A percentile compares a stretch with the other conserved stretches of the same genome.
These are phyloP conservation scores for Spergularia bocconei DNA, from an alignment of 148 eudicot species.

Conservation along the genomic window DNA sequence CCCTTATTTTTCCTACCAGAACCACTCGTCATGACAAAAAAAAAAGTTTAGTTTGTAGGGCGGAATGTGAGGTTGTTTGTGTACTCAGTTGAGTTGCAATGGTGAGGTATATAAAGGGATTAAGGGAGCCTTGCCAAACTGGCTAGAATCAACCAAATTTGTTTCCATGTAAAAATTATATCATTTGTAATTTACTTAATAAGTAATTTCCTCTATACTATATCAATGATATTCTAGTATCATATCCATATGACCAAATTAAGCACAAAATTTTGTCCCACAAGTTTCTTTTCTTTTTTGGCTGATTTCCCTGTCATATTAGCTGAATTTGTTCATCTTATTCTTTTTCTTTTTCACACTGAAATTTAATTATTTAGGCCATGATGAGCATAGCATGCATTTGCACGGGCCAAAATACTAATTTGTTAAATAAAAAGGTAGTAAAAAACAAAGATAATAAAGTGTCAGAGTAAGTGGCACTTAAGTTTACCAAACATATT, in stretches of 20 bases:
- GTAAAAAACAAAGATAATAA: too few species aligned
- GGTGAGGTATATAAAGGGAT: constrained; percentile 14
- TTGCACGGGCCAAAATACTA: too few species aligned
- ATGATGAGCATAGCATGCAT: background rate
- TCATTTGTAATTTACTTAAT: background rate
- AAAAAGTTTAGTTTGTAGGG: background rate
- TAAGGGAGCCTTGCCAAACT: background rate
- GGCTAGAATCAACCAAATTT: constrained; percentile 15
- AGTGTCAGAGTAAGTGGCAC: background rate
- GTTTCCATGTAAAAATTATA: constrained; percentile 13
- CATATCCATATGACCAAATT: background rate
- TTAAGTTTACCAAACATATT: background rate
- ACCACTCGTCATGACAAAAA: background rate
- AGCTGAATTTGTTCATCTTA: background rate
- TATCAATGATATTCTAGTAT: background rate
- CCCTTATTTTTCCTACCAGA: constrained; percentile 15
- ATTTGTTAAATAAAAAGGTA: too few species aligned
- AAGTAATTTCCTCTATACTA: background rate
- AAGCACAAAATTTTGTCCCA: constrained; percentile 3
- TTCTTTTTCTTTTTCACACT: background rate
- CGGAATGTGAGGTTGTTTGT: constrained; percentile 30
- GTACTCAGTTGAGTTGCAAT: background rate
- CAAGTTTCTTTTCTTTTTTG: background rate
- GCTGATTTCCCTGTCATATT: background rate
- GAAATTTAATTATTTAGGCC: background rate